phyloP scores from a whole-genome alignment of 768 basidiomycete genomes.

The Mycena albidolilacea region DNA sequence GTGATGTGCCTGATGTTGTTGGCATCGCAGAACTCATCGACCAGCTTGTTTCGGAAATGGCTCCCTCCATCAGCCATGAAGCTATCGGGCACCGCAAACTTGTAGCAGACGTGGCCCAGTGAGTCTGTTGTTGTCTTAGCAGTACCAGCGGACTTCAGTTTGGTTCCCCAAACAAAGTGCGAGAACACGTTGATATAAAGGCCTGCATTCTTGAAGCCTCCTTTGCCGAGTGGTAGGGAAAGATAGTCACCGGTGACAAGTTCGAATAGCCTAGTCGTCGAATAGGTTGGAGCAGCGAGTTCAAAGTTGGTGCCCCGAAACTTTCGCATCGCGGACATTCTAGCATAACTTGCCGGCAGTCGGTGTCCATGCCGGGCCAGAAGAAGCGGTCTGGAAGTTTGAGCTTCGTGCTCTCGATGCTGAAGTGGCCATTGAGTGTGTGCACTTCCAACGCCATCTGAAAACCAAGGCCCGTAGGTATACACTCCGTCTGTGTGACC shows the following conservation, averaged over 20 bases:
- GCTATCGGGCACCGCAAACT: slow-evolving; percentile 28
- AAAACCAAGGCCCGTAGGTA: slow-evolving; percentile 30
- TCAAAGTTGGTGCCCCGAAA: slow-evolving; percentile 43
- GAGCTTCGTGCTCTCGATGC: slow-evolving; percentile 43
- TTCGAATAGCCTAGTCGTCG: slow-evolving; percentile 47
- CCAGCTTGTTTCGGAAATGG: slow-evolving; percentile 44
- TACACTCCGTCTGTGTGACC: slow-evolving; percentile 20
- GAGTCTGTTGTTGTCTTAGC: slow-evolving; percentile 16
- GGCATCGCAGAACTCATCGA: slow-evolving; percentile 36
- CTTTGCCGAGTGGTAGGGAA: slow-evolving; percentile 43
- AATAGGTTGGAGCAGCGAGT: slow-evolving; percentile 48
- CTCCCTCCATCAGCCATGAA: slow-evolving; percentile 43
- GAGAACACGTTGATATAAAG: slow-evolving; percentile 42
- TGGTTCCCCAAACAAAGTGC: slow-evolving; percentile 44
- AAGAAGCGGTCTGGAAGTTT: slow-evolving; percentile 37
- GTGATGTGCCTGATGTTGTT: slow-evolving; percentile 38
- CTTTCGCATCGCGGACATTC: slow-evolving; percentile 46
- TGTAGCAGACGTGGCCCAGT: slow-evolving; percentile 37
- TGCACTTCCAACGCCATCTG: slow-evolving; percentile 22
- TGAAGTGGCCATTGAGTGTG: slow-evolving; percentile 43
- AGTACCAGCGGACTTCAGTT: slow-evolving; percentile 25
- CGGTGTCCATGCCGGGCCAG: slow-evolving; percentile 42
- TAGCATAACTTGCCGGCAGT: slow-evolving; percentile 40
- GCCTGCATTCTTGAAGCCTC: slow-evolving; percentile 40
- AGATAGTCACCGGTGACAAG: slow-evolving; percentile 49